Base-by-base conservation (phyloP, 108 stramenopile genomes). In the Cyclotella cryptica region DNA sequence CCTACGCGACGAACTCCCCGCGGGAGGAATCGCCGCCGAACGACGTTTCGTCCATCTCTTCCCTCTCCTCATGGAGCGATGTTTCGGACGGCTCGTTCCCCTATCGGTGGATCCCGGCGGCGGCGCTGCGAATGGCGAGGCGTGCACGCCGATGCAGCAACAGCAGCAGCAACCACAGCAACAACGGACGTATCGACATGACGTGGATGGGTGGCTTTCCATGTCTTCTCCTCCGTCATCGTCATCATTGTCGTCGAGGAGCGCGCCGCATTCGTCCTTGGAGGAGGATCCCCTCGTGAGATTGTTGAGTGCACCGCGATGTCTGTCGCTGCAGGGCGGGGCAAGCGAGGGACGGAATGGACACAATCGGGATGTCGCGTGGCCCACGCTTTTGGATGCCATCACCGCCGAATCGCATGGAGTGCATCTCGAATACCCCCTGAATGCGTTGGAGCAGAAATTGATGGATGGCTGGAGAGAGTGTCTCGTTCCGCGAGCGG, bases 11-110 rank as follows among this genome's bases (percentile, higher is more conserved):
- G 92, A 93, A 75, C 77, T 96, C 9, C 87, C 89, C 27, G 89
- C 86, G 15, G 94, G 94, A 10, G 94, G 94, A 1, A 49, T 86
- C n/a, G 64, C 82, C 2, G 89, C 94, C 27, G 94, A 95, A 69
- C 66, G 69, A 26, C 87, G 92, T 5, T 95, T 95, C 72, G 75
- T 92, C 46, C 68, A 69, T 65, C 82, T 91, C 21, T 93, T 89
- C 69, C 79, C 86, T 7, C 79, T 89, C 19, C 77, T 93, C 51
- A 88, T 87, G 28, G 85, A 90, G 47, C 89, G 92, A 30, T 75
- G 85, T 21, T 91, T 90, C 81, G 94, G 94, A 13, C 54, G 60
- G 41, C 44, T 77, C 57, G 61, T 26, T 77, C 63, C 57, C 78
- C 80, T 39, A 83, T 79, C 63, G 12, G 77, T 63, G 22, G 87